Evolutionary conservation across 176 grass and related monocot genomes (phyloP), one percentile per base, ranked within the genome.

Genomic region (Pontederia crassipes): DNA sequence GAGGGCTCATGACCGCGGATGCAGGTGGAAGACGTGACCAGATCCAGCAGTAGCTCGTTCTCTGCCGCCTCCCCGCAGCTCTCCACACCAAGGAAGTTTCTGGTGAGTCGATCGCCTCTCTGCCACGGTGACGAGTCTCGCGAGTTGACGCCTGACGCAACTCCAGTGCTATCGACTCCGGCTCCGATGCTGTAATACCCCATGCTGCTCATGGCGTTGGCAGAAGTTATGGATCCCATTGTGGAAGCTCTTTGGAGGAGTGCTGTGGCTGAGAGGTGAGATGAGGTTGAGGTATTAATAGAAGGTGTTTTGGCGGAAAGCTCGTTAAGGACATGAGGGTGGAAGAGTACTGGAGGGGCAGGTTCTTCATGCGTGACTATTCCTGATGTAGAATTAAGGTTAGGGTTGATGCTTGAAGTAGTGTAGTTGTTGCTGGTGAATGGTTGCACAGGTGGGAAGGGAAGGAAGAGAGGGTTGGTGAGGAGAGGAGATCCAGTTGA

Each of bases 81-180:
- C 11, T 12, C 61, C 54, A 74, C 58, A 24, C 86, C 86, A 13
- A 95, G 83, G 76, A 90, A 95, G 77, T 90, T 80, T 66, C 80
- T 87, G 45, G 86, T 95, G 28, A 83, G 69, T 11, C 72, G 73
- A 52, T 48, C 57, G 1, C 67, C 59, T 15, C 65, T 64, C 12
- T 62, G 76, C 65, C 86, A 62, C 16, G 57, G 67, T 54, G 79
- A 49, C 12, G 77, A 71, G 5, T 64, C 71, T 27, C 73, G 62
- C 47, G 10, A 66, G 17, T 60, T 49, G 35, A 85, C 68, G 9
- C 56, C 52, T 28, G 77, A 17, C 54, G 9, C 18, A 72, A 24
- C 20, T n/a, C 40, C 73, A 66, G 72, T 27, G 12, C 35, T 15
- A 47, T 70, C 70, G 11, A 67, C 10, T 13, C 59, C 15, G 46